Evolutionary conservation across 1,139 yeast species (phyloP), one percentile per base, ranked within the genome.

Genomic region (Suhomyces bribrorum): DNA sequence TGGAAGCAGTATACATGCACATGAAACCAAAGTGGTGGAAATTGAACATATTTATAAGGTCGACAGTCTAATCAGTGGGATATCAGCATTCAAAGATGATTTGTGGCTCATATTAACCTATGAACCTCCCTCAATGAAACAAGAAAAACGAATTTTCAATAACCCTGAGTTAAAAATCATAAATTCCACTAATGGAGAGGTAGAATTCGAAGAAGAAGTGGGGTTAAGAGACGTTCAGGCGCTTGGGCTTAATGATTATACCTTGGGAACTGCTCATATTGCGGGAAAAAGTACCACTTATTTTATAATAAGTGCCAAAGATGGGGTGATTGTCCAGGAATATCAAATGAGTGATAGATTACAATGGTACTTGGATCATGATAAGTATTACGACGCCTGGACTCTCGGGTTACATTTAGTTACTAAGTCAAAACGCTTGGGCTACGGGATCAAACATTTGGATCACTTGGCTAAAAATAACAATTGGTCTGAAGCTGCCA

Each of bases 121-220:
- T 50, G 63, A 68, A 28, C 74, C 77, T 5, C 79, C 78, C 4
- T 48, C 52, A 16, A 46, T 55, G 4, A 56, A 52, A n/a, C 57
- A 53, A 4, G 62, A 59, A 3, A 61, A 55, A 30, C 66, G 78
- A 5, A 34, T 23, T 2, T 65, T 54, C 38, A 48, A 56, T 28
- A 56, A 63, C 41, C 96, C 97, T 0, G 96, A 89, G 46, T 61
- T 92, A 20, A 77, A 83, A 45, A 67, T 90, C 5, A 64, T 87
- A 14, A 83, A 84, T 53, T 69, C 83, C 4, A 56, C 69, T 2
- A 77, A 81, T 7, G 89, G 94, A 5, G 85, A 79, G 41, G 95
- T 87, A 38, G 73, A 78, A n/a, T 83, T 86, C 43, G 90, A 84
- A 27, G 97, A 92, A 59, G 95, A 85, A 53, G 72, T 92, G 7